Evolutionary conservation across 179 eudicot genomes (phyloP), one percentile per base, ranked within the genome.

Genomic region (Pouteria campechiana): DNA sequence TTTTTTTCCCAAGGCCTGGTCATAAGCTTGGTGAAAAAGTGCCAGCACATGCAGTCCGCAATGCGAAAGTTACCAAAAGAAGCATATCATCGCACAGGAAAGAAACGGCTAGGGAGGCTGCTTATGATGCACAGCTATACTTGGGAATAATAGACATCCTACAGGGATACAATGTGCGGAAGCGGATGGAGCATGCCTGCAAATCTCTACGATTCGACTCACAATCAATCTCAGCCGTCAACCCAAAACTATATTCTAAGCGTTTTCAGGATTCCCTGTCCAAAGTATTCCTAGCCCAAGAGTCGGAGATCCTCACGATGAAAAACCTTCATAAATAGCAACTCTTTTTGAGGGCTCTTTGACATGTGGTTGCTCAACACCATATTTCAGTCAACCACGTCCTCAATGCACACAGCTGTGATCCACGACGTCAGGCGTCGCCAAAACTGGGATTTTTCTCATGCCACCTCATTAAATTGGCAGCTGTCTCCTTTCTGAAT

Each of bases 91-190:
- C 24, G 9, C 17, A 41, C 31, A 31, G 24, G 23, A 46, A 23
- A 40, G 24, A 41, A 2, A 39, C 34, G 22, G 9, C 36, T 6
- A 55, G 54, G 41, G 67, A 48, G 28, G 36, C 58, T 32, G 36
- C 58, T 32, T 25, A n/a, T 15, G 55, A 67, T 17, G 82, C 60
- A 7, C 37, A 34, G 20, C 36, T 75, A 8, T 69, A 54, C 28
- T 17, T 72, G 11, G 82, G 82, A 16, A 68, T 75, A 24, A 75
- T 75, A 3, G 82, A 76, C 32, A 64, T 76, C 46, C 38, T 76
- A 29, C 75, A 68, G 28, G 61, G 40, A 36, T 76, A 76, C 68
- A 72, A 53, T 22, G 19, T 76, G 57, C 48, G 50, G 21, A 76
- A 68, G 37, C 48, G 55, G 17, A 32, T 76, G 2, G 78, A 76